Percentiles rank a stretch among this genome's conserved stretches.
phyloP scores from a whole-genome alignment of 495 filamentous ascomycete species.

The Penicillium turbatum region DNA sequence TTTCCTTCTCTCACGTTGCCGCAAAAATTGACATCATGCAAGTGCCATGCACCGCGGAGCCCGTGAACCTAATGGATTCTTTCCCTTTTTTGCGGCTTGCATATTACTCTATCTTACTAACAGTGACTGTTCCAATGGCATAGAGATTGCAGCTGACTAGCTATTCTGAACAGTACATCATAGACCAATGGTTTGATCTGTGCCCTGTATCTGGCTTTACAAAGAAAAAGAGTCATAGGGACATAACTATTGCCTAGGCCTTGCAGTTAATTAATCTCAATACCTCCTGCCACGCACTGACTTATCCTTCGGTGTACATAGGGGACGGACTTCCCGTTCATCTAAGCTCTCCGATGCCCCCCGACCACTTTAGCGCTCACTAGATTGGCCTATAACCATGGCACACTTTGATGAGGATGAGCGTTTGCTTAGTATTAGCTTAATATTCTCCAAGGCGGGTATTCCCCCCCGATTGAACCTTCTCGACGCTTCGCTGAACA shows the following conservation, averaged over 20 bases:
- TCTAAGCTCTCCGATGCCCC: slow-evolving; percentile 20
- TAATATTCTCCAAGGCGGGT: slow-evolving; percentile 14
- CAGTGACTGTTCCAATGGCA: neutral
- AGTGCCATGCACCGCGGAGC: slow-evolving; percentile 13
- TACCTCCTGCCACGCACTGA: slow-evolving; percentile 5
- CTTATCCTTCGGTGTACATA: slow-evolving; percentile 21
- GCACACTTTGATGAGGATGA: slow-evolving; percentile 30
- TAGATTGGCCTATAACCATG: slow-evolving; percentile 26
- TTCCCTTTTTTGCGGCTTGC: neutral
- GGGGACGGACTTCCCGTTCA: slow-evolving; percentile 13
- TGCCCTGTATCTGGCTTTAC: neutral
- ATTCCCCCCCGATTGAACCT: neutral
- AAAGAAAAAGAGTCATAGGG: neutral
- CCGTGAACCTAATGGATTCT: neutral
- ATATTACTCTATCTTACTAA: neutral
- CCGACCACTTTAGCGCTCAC: slow-evolving; percentile 24
- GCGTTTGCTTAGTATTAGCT: slow-evolving; percentile 10
- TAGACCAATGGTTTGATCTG: no score
- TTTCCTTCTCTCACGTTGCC: slow-evolving; percentile 47
- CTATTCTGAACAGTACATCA: neutral
- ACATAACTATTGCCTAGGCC: neutral
- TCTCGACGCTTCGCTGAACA: neutral
- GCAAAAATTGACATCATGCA: slow-evolving; percentile 25
- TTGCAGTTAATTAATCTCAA: neutral
- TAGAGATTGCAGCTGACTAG: neutral